Base-by-base conservation (phyloP, 108 stramenopile genomes). In the Cyclotella baltica region DNA sequence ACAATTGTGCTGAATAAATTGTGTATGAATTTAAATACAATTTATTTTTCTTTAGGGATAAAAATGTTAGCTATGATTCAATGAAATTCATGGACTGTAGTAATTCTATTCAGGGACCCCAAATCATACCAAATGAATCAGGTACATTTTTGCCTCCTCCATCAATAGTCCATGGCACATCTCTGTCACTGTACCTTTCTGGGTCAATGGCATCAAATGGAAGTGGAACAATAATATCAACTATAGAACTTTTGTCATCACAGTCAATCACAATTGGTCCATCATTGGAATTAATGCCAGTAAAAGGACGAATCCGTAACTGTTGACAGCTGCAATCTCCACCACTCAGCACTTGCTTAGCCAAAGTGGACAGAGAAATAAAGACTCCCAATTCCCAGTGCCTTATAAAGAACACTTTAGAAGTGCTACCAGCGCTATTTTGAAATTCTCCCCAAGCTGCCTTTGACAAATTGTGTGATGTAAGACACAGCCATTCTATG, bases 371-470 rank as follows among this genome's bases (percentile, higher is more conserved):
- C 18, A 90, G 85, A 28, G 88, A 82, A 10, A 93, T n/a, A 64
- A 90, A 89, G 0, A 92, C 83, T 20, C 91, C 91, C 59, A 94
- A 72, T 62, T 94, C 93, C 91, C 91, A 94, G 74, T 85, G 81
- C 25, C 76, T 66, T 10, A 91, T 70, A 43, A 81, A 82, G 13
- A 90, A 62, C 15, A 67, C 47, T 56, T 77, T 62, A n/a, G 29
- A 4, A 33, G 13, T 62, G 4, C 57, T 40, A 9, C 59, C 57
- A 4, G 84, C 46, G 19, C 69, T 68, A 29, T 87, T 88, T 59
- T 86, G 85, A 4, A 86, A 33, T 67, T 90, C 85, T 20, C 93
- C 93, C 90, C 87, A 90, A 1, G 93, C 93, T 8, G 89, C 88
- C 37, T 86, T 90, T 52, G 89, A 90, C 46, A 94, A 73, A 73